phyloP scores from a whole-genome alignment of 495 filamentous ascomycete species.

The Penicillium lagena region DNA sequence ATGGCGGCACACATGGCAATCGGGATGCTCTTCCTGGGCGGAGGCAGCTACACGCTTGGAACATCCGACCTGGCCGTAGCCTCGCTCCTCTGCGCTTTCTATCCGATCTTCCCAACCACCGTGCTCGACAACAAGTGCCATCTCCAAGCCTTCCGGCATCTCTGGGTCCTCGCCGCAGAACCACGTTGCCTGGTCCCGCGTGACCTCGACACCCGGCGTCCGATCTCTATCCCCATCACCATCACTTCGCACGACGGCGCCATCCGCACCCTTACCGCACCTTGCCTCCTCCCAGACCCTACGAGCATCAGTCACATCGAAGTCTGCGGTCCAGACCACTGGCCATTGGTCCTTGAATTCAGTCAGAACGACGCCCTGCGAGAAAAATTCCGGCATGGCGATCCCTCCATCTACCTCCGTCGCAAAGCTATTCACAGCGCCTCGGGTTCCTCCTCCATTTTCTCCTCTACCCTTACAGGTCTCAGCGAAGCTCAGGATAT shows the following conservation, averaged over 20 bases:
- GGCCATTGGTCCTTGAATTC: slow-evolving; percentile 81
- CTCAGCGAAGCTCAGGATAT: slow-evolving; percentile 36
- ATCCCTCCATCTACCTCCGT: slow-evolving; percentile 75
- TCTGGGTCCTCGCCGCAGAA: slow-evolving; percentile 94
- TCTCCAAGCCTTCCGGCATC: slow-evolving; percentile 92
- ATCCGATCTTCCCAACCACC: slow-evolving; percentile 81
- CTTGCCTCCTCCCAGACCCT: slow-evolving; percentile 81
- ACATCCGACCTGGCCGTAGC: slow-evolving; percentile 84
- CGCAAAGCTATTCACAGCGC: slow-evolving; percentile 64
- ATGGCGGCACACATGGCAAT: slow-evolving; percentile 89
- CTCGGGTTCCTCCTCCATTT: slow-evolving; percentile 56
- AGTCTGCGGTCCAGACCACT: slow-evolving; percentile 68
- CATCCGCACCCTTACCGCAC: slow-evolving; percentile 45
- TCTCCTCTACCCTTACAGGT: slow-evolving; percentile 62
- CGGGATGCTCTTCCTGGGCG: slow-evolving; percentile 84
- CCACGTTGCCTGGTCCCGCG: slow-evolving; percentile 79
- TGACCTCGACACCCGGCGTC: slow-evolving; percentile 74
- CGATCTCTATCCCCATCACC: slow-evolving; percentile 65
- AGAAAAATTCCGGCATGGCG: slow-evolving; percentile 59
- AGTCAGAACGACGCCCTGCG: slow-evolving; percentile 52
- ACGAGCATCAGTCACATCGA: slow-evolving; percentile 58
- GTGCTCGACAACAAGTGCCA: slow-evolving; percentile 92
- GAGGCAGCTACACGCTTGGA: slow-evolving; percentile 84
- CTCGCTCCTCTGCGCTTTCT: slow-evolving; percentile 83
- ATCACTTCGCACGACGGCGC: slow-evolving; percentile 46